A percentile compares a stretch with the other conserved stretches of the same genome.
These are phyloP conservation scores for Ploettnerulaceae sp. DNA, from an alignment of 2,329 filamentous ascomycete genomes.

Conservation along the genomic window DNA sequence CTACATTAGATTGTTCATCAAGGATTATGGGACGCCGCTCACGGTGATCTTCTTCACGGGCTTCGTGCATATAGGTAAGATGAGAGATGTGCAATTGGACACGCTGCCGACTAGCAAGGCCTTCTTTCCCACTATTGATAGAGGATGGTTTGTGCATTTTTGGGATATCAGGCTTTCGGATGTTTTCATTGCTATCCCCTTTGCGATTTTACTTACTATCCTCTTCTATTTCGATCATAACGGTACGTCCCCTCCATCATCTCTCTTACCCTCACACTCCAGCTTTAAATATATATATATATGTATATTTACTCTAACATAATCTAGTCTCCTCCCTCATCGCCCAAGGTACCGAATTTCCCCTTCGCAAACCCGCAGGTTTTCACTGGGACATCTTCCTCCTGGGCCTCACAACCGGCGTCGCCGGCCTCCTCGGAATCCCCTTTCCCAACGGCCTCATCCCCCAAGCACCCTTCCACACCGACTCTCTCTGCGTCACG, in stretches of 20 bases:
- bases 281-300: neutral
- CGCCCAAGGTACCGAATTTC: constrained; percentile 77
- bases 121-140: constrained; percentile 71
- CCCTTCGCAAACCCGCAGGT: constrained; percentile 72
- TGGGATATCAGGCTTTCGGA: constrained; percentile 71
- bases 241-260: constrained; percentile 48
- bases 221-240: constrained; percentile 91
- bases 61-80: constrained; percentile 80
- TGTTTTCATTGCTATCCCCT: constrained; percentile 81
- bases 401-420: constrained; percentile 69
- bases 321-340: constrained; percentile 70
- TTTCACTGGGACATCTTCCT: constrained; percentile 83
- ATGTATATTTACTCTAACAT: neutral
- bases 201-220: constrained; percentile 76
- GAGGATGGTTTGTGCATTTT: constrained; percentile 75
- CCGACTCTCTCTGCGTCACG: constrained; percentile 71
- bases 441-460: constrained; percentile 82
- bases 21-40: constrained; percentile 83
- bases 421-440: constrained; percentile 70
- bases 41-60: constrained; percentile 85
- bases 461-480: constrained; percentile 79
- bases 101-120: constrained; percentile 70
- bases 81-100: constrained; percentile 65
- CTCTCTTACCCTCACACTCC: neutral
- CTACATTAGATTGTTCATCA: constrained; percentile 73